A percentile compares a stretch with the other conserved stretches of the same genome.
phyloP scores from a whole-genome alignment of 1,284 basidiomycete genomes.

The Pseudozyma tsukubaensis region DNA sequence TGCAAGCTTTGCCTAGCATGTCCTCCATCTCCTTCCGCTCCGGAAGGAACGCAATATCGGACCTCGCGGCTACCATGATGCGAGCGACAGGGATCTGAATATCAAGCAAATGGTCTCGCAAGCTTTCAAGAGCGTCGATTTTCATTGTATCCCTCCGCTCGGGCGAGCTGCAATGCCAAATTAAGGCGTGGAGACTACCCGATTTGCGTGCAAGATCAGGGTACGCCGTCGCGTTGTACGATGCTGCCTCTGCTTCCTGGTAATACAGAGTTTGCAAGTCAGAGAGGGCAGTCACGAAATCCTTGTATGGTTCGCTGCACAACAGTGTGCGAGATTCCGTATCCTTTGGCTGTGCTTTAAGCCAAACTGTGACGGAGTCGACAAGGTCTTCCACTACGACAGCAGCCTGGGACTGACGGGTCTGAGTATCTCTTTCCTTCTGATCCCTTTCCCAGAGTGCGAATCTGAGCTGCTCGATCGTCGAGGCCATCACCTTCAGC shows the following conservation, averaged over 20 bases:
- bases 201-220: neutral
- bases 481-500: conserved; percentile 40
- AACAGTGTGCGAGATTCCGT: conserved; percentile 9
- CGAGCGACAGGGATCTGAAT: conserved; percentile 29
- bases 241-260: neutral
- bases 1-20: conserved; percentile 29
- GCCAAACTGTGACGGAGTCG: conserved; percentile 25
- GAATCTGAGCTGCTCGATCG: conserved; percentile 44
- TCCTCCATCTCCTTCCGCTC: conserved; percentile 23
- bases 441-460: conserved; percentile 20
- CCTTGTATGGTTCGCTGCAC: conserved; percentile 18
- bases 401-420: conserved; percentile 12
- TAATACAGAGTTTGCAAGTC: conserved; percentile 13
- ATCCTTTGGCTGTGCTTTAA: conserved; percentile 12
- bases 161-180: conserved; percentile 7
- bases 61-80: conserved; percentile 12
- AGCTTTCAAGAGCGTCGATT: conserved; percentile 6
- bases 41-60: conserved; percentile 19
- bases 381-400: conserved; percentile 27
- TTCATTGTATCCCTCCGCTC: conserved; percentile 13
- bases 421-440: conserved; percentile 2
- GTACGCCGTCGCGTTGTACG: neutral
- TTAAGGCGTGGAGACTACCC: neutral
- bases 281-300: conserved; percentile 32
- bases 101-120: conserved; percentile 41